Evolutionary conservation across 192 early-diverging fungal genomes (phyloP).

Genomic region (Backusella tarrabulga): DNA sequence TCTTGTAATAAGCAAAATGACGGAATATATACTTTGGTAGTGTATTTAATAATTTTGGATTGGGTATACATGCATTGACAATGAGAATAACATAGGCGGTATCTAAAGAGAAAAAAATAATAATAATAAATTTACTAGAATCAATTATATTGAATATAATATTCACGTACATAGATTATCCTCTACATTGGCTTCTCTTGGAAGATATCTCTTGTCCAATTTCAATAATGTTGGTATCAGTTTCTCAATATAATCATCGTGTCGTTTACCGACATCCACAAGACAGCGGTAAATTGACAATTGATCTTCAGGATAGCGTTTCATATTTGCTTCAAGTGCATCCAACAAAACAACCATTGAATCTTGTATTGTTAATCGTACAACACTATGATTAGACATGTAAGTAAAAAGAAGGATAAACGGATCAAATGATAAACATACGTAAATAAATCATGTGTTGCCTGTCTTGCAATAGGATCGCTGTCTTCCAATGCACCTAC

Average conservation of each 20-base stretch:
- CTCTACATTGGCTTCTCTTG: slow-evolving; percentile 68
- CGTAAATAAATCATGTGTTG: slow-evolving; percentile 74
- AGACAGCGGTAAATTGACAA: slow-evolving; percentile 69
- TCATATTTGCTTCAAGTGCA: slow-evolving; percentile 63
- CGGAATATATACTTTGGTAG: slow-evolving; percentile 74
- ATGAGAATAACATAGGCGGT: slow-evolving; percentile 75
- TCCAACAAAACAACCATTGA: slow-evolving; percentile 51
- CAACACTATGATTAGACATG: slow-evolving; percentile 38
- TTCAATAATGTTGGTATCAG: slow-evolving; percentile 59
- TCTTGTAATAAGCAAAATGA: slow-evolving; percentile 72
- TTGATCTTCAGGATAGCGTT: slow-evolving; percentile 67
- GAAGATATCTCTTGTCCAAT: slow-evolving; percentile 65
- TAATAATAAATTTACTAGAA: neutral
- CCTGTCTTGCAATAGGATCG: slow-evolving; percentile 57
- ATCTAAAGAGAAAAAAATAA: slow-evolving; percentile 43
- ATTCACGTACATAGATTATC: slow-evolving; percentile 55
- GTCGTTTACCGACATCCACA: slow-evolving; percentile 58
- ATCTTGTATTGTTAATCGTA: slow-evolving; percentile 40
- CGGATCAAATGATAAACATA: slow-evolving; percentile 29
- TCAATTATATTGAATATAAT: neutral
- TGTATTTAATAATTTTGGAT: slow-evolving; percentile 47
- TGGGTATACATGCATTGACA: slow-evolving; percentile 65
- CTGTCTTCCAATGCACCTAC: slow-evolving; percentile 80
- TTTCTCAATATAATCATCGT: slow-evolving; percentile 48
- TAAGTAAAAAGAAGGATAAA: neutral